Evolutionary conservation across 148 eudicot genomes (phyloP).

Genomic region (Silene conica): DNA sequence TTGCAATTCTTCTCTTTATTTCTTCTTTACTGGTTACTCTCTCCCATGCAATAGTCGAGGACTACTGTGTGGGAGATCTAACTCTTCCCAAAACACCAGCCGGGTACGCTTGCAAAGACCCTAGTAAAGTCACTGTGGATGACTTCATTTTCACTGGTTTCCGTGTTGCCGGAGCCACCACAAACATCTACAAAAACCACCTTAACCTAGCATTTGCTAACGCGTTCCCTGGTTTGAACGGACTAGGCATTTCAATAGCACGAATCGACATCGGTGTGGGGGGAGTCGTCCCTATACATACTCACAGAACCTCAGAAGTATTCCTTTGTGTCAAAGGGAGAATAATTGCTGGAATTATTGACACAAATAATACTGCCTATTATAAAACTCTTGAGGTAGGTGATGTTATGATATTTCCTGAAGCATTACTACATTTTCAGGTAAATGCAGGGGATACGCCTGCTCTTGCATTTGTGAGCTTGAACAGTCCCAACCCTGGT

Average conservation of each 20-base stretch:
- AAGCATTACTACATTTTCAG: conserved; percentile 13
- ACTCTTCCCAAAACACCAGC: conserved; percentile 26
- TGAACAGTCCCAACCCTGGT: conserved; percentile 19
- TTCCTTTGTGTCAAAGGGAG: conserved; percentile 16
- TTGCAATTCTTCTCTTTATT: not conserved
- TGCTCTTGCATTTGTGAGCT: conserved; percentile 17
- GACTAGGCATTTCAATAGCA: conserved; percentile 14
- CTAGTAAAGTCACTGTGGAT: conserved; percentile 15
- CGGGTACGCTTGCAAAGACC: conserved; percentile 25
- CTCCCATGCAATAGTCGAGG: conserved; percentile 17
- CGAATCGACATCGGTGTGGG: conserved; percentile 15
- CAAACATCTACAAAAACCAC: conserved; percentile 18
- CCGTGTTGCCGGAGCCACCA: conserved; percentile 15
- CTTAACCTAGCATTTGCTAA: conserved; percentile 16
- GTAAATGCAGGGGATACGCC: conserved; percentile 17
- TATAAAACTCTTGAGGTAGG: conserved; percentile 15
- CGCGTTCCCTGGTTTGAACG: conserved; percentile 14
- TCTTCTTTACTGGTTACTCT: conserved; percentile 1
- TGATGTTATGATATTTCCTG: conserved; percentile 18
- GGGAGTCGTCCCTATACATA: conserved; percentile 12
- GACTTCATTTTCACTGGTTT: conserved; percentile 24
- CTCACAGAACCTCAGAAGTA: conserved; percentile 13
- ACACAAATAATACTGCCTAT: conserved; percentile 13
- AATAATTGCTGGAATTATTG: conserved; percentile 16
- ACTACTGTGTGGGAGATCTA: conserved; percentile 21